A percentile compares a stretch with the other conserved stretches of the same genome.
phyloP scores from a whole-genome alignment of 371 early-diverging fungal species.

The Gilbertella persicaria region DNA sequence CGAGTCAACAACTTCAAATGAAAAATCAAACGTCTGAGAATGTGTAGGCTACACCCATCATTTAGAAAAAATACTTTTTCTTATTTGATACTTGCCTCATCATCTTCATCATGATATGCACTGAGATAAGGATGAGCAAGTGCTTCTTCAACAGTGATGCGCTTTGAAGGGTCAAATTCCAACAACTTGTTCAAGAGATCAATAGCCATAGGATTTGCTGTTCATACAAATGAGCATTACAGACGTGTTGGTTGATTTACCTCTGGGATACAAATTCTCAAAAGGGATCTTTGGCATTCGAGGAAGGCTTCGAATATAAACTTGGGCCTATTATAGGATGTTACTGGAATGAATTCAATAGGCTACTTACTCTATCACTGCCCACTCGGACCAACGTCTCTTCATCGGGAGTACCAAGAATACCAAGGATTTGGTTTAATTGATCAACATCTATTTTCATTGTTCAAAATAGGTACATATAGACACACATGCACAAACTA shows the following conservation, averaged over 20 bases:
- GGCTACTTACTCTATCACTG: conserved; percentile 69
- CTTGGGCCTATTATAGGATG: conserved; percentile 72
- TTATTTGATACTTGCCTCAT: too few relatives aligned
- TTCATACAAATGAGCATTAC: too few relatives aligned
- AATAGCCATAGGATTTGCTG: conserved; percentile 70
- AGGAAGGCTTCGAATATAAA: conserved; percentile 92
- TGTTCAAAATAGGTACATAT: too few relatives aligned
- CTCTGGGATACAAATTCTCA: conserved; percentile 76
- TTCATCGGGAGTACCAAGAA: conserved; percentile 98
- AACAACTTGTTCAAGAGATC: conserved; percentile 82
- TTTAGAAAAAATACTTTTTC: too few relatives aligned
- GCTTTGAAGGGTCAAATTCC: conserved; percentile 77
- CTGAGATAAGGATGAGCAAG: conserved; percentile 79
- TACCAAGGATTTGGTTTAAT: conserved; percentile 95
- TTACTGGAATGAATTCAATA: too few relatives aligned
- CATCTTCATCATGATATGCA: conserved; percentile 78
- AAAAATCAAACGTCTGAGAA: conserved; percentile 83
- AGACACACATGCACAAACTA: too few relatives aligned
- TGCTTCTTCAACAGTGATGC: conserved; percentile 84
- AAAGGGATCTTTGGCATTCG: conserved; percentile 89
- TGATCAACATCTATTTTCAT: conserved; percentile 98
- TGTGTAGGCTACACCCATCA: too few relatives aligned
- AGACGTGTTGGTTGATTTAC: too few relatives aligned
- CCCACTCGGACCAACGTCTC: conserved; percentile 85
- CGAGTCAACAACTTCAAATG: conserved; percentile 85